Conservation (phyloP, 1,139 yeast species). For the Candida tetrigidarum region DNA sequence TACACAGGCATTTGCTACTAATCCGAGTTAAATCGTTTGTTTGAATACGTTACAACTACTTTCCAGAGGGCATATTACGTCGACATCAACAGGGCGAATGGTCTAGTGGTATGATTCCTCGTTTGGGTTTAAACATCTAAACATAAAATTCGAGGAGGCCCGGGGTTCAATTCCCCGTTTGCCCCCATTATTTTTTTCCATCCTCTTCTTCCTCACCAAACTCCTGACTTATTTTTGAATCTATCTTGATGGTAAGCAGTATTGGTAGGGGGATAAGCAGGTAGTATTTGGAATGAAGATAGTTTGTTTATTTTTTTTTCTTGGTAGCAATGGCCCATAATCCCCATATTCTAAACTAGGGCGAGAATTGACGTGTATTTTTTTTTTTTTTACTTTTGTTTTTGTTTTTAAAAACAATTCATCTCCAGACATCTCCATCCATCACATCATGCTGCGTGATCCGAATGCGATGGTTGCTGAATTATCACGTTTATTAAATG, state of each 20-base stretch:
- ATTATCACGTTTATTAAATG: conserved; percentile 30
- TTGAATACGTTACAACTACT: too few relatives aligned
- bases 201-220: neutral
- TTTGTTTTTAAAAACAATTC: neutral
- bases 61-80: too few relatives aligned
- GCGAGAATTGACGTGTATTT: too few relatives aligned
- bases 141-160: conserved; percentile 4
- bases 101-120: conserved; percentile 3
- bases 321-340: too few relatives aligned
- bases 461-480: conserved; percentile 27
- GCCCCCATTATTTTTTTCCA: neutral
- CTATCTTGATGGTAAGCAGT: too few relatives aligned
- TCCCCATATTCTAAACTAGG: too few relatives aligned
- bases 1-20: too few relatives aligned
- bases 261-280: too few relatives aligned
- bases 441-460: conserved; percentile 7
- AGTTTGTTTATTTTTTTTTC: too few relatives aligned
- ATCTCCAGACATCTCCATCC: neutral
- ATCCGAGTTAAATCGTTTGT: too few relatives aligned
- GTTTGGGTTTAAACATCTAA: neutral
- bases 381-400: neutral
- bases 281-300: too few relatives aligned
- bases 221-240: too few relatives aligned
- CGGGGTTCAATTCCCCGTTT: conserved; percentile 4
- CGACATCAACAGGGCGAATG: conserved; percentile 1